Conservation (phyloP, 2,329 filamentous ascomycete species). For the Sclerotinia trifoliorum region DNA sequence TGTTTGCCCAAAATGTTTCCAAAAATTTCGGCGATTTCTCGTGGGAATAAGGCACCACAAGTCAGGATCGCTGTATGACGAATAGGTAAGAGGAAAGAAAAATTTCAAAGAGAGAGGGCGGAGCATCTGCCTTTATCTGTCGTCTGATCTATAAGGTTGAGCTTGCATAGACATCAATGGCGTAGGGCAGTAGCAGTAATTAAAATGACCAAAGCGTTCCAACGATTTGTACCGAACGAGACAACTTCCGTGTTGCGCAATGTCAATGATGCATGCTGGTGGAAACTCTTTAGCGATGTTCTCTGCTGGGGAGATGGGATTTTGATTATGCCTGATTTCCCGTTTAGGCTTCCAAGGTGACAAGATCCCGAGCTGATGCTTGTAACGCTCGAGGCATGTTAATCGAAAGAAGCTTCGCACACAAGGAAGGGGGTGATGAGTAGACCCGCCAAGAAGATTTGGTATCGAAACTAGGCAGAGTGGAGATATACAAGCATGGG, state of each 20-base stretch:
- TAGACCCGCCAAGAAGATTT: conserved; percentile 11
- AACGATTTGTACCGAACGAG: conserved; percentile 50
- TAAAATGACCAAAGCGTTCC: conserved; percentile 47
- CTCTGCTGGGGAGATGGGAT: conserved; percentile 33
- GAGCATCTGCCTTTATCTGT: conserved; percentile 39
- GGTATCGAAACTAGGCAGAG: conserved; percentile 19
- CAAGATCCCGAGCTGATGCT: conserved; percentile 32
- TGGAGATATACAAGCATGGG: conserved; percentile 3
- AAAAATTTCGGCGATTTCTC: conserved; percentile 30
- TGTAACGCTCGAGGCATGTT: conserved; percentile 24
- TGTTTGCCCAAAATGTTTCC: conserved; percentile 24
- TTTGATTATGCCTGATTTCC: conserved; percentile 24
- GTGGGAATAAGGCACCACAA: not conserved
- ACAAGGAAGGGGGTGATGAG: conserved; percentile 16
- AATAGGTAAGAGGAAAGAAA: conserved; percentile 31
- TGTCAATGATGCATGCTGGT: conserved; percentile 23
- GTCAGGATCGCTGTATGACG: conserved; percentile 35
- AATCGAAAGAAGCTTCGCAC: conserved; percentile 8
- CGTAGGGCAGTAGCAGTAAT: conserved; percentile 33
- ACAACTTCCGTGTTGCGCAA: conserved; percentile 45
- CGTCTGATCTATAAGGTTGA: conserved; percentile 37
- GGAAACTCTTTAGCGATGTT: conserved; percentile 25
- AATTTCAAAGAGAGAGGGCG: conserved; percentile 30
- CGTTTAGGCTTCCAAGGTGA: conserved; percentile 31
- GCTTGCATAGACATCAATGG: conserved; percentile 36